Conservation (phyloP, 2,329 filamentous ascomycete species). For the Epichloe bromicola region DNA sequence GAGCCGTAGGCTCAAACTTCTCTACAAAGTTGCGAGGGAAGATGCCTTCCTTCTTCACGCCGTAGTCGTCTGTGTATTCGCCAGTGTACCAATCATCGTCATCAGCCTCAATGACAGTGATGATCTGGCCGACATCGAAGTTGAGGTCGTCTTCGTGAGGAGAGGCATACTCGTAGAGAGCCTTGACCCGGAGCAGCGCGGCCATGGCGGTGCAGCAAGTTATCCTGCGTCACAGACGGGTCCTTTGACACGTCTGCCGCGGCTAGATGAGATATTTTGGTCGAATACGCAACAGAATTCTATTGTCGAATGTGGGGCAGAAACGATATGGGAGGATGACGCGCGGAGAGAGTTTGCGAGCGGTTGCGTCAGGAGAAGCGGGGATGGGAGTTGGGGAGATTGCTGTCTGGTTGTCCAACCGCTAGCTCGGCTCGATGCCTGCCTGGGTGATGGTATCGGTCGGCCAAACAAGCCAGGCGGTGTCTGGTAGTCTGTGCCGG, state of each 20-base stretch:
- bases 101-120: constrained; percentile 85
- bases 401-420: neutral
- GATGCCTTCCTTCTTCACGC: constrained; percentile 67
- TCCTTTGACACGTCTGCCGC: constrained; percentile 7
- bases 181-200: constrained; percentile 83
- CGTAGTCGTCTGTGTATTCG: constrained; percentile 67
- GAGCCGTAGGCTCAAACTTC: constrained; percentile 81
- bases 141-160: constrained; percentile 89
- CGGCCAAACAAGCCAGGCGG: neutral
- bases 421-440: neutral
- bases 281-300: neutral
- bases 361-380: constrained; percentile 9
- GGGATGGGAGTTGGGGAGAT: neutral
- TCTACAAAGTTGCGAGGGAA: constrained; percentile 98
- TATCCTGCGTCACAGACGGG: constrained; percentile 4
- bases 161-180: constrained; percentile 87
- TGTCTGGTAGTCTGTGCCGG: neutral
- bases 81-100: constrained; percentile 91
- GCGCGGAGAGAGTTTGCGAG: constrained; percentile 1
- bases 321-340: neutral
- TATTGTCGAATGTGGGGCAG: constrained; percentile 2
- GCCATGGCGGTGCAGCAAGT: constrained; percentile 42
- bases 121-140: constrained; percentile 75
- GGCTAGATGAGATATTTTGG: constrained; percentile 3
- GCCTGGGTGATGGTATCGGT: neutral